Evolutionary conservation across 139 green algal genomes (phyloP).

Genomic region (Chlamydomonas eustigma): DNA sequence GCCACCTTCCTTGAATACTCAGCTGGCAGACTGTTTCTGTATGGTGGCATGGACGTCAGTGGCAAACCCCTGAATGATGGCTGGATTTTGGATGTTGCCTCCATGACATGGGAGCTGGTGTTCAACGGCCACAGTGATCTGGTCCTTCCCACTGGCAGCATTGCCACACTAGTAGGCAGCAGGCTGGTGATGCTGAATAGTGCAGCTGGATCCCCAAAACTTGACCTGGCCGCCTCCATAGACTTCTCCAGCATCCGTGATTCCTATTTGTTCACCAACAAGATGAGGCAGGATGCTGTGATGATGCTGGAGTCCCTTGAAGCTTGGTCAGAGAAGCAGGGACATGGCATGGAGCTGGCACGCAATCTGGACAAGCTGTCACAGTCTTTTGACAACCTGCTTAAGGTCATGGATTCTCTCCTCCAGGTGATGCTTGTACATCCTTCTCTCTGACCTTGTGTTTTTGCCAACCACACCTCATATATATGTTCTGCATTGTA

Average conservation of each 20-base stretch:
- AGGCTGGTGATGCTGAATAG: constrained; percentile 53
- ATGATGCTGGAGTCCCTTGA: constrained; percentile 58
- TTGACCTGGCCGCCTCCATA: constrained; percentile 57
- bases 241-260: constrained; percentile 52
- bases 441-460: too few relatives aligned
- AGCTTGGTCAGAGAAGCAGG: constrained; percentile 60
- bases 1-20: constrained; percentile 42
- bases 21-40: constrained; percentile 65
- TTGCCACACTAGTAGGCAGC: constrained; percentile 31
- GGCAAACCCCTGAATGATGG: constrained; percentile 67
- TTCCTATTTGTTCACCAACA: constrained; percentile 46
- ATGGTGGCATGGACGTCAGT: constrained; percentile 56
- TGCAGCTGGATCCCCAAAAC: constrained; percentile 55
- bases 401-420: constrained; percentile 78
- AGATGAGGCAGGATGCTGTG: constrained; percentile 44
- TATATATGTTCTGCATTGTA: too few relatives aligned
- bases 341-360: constrained; percentile 62
- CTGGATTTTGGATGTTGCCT: constrained; percentile 59
- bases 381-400: constrained; percentile 60
- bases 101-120: constrained; percentile 49
- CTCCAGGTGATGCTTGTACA: constrained; percentile 42
- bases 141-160: constrained; percentile 35
- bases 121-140: constrained; percentile 52
- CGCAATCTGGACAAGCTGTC: constrained; percentile 37
- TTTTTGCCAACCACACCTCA: too few relatives aligned